Evolutionary conservation across 805 yeast genomes (phyloP).

Genomic region (Blastobotrys peoriensis): DNA sequence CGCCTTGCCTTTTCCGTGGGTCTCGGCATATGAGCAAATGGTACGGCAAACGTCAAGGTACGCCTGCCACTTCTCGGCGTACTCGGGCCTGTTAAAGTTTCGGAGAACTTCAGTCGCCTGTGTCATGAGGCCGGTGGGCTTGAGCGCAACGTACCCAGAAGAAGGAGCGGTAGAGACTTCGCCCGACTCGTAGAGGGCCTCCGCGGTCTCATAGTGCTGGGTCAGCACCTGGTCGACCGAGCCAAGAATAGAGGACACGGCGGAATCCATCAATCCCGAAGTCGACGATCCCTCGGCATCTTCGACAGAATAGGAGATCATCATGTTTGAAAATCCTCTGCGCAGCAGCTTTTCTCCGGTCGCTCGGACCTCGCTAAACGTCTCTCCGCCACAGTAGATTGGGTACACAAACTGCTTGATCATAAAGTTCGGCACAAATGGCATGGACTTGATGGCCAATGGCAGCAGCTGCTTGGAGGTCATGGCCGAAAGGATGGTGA

Average conservation of each 20-base stretch:
- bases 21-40: conserved; percentile 49
- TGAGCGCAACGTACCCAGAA: conserved; percentile 87
- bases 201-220: conserved; percentile 43
- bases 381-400: conserved; percentile 88
- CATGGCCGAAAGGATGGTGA: conserved; percentile 27
- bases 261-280: conserved; percentile 32
- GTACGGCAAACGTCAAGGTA: conserved; percentile 61
- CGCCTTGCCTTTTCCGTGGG: conserved; percentile 41
- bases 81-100: conserved; percentile 51
- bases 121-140: conserved; percentile 83
- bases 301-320: conserved; percentile 90
- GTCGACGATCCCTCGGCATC: conserved; percentile 69
- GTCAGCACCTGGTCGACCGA: conserved; percentile 66
- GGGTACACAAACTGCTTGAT: conserved; percentile 71
- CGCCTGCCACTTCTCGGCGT: conserved; percentile 44
- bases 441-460: conserved; percentile 29
- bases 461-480: conserved; percentile 29
- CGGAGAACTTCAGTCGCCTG: conserved; percentile 70
- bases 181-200: conserved; percentile 20
- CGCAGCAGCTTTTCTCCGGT: conserved; percentile 63
- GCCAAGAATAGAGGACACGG: conserved; percentile 36
- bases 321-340: conserved; percentile 87
- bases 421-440: conserved; percentile 53
- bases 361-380: conserved; percentile 56
- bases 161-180: conserved; percentile 60